phyloP scores from a whole-genome alignment of 352 stramenopile species.

The Globisporangium nodosum region DNA sequence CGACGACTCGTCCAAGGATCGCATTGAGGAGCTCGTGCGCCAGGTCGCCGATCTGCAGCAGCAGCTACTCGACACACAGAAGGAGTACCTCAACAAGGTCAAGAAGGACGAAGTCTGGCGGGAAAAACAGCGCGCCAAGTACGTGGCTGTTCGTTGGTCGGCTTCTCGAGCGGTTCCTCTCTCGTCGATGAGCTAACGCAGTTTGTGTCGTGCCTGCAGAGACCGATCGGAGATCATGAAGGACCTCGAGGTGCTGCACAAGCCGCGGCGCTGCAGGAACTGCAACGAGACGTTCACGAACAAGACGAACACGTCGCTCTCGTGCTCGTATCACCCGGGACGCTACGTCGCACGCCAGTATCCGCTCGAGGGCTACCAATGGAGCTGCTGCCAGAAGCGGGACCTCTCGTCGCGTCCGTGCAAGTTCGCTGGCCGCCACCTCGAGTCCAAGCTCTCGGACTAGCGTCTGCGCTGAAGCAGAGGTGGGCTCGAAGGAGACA shows the following conservation, averaged over 20 bases:
- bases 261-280: slow-evolving; percentile 68
- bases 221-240: slow-evolving; percentile 64
- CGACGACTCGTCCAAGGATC: slow-evolving; percentile 70
- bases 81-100: slow-evolving; percentile 75
- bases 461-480: slow-evolving; percentile 8
- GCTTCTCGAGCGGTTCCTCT: neutral
- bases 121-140: slow-evolving; percentile 61
- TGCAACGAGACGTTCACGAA: slow-evolving; percentile 80
- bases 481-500: too few species aligned
- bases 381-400: slow-evolving; percentile 80
- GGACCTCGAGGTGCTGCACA: slow-evolving; percentile 70
- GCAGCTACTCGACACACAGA: slow-evolving; percentile 72
- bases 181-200: neutral
- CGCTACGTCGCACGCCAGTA: slow-evolving; percentile 74
- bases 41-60: slow-evolving; percentile 65
- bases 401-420: slow-evolving; percentile 70
- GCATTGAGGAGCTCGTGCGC: slow-evolving; percentile 70
- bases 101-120: slow-evolving; percentile 65
- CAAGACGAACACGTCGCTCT: slow-evolving; percentile 79
- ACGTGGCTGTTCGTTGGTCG: neutral
- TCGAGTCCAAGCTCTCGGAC: slow-evolving; percentile 60
- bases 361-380: slow-evolving; percentile 76
- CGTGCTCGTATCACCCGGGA: slow-evolving; percentile 72
- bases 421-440: slow-evolving; percentile 75
- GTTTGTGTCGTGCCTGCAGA: slow-evolving; percentile 11